Conservation (phyloP, 177 flowering plant species). For the Tripterygium wilfordii region DNA sequence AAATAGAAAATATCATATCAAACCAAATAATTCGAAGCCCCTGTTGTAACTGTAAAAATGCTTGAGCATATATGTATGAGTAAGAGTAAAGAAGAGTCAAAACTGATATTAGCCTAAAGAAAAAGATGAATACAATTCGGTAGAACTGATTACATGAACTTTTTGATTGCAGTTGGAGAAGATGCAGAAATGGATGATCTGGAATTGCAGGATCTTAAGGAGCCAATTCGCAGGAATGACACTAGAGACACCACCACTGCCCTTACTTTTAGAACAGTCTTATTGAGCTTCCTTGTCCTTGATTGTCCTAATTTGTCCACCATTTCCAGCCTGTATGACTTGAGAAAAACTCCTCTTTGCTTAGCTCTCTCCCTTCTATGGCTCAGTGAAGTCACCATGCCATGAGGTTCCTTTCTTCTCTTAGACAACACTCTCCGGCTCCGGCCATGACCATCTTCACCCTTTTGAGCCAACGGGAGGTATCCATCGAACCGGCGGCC, state of each 20-base stretch:
- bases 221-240: slow-evolving; percentile 12
- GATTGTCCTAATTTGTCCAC: slow-evolving; percentile 4
- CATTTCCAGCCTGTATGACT: slow-evolving; percentile 28
- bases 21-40: no score
- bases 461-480: slow-evolving; percentile 13
- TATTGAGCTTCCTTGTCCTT: slow-evolving; percentile 14
- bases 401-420: slow-evolving; percentile 8
- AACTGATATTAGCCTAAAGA: no score
- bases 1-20: no score
- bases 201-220: slow-evolving; percentile 24
- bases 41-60: no score
- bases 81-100: no score
- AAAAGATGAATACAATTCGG: no score
- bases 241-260: slow-evolving; percentile 14
- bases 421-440: slow-evolving; percentile 11
- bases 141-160: no score
- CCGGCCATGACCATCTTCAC: not conserved
- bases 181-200: slow-evolving; percentile 16
- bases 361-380: slow-evolving; percentile 29
- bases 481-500: slow-evolving; percentile 14
- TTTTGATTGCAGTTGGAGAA: slow-evolving; percentile 11
- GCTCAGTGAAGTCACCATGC: slow-evolving; percentile 19
- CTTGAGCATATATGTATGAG: no score
- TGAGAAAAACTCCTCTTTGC: slow-evolving; percentile 35
- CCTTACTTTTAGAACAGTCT: slow-evolving; percentile 19